Base-by-base conservation (phyloP, 2,329 filamentous ascomycete species). In the Neofusicoccum parvum region DNA sequence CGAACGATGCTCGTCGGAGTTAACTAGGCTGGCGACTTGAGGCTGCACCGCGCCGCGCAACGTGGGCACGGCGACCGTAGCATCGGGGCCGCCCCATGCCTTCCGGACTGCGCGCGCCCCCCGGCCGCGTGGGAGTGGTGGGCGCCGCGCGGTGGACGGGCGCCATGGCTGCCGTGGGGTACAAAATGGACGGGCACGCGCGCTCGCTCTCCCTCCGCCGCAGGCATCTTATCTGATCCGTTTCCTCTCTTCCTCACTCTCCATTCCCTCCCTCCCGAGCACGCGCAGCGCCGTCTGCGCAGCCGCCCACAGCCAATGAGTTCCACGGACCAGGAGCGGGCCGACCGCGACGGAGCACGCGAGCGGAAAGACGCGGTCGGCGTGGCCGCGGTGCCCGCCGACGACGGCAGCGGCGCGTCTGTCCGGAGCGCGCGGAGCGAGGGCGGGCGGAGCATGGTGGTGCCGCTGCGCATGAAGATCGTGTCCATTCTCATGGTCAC, bases 401-500 rank as follows among this genome's bases (percentile, higher is more conserved):
- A 23, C 27, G 23, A 23, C 54, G 36, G 36, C n/a, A 32, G 54
- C 39, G 54, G 54, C 39, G 54, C 54, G 15, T 58, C 54, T 5
- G n/a, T 58, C 36, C 20, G 54, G 54, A 58, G 39, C 39, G 54
- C 17, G 39, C 20, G 54, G 54, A 58, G 39, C 39, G 54, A 48
- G 32, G 58, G 58, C 27, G 54, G 54, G 39, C 54, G 46, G n/a
- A 62, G 43, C 58, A 62, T 43, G n/a, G 7, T 37, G 14, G 48
- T 56, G 1, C 62, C 62, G 48, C 39, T 54, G 39, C 50, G 50
- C 15, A 54, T 64, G 49, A 64, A 64, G 50, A 27, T 56, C 20
- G 27, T 39, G 9, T 80, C 85, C 0, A 81, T 88, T 3, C 54
- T 85, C 0, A 70, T 86, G 9, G 83, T 86, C 1, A 82, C 81